phyloP scores from a whole-genome alignment of 176 grass and related monocot genomes.

The Carex kokanica region DNA sequence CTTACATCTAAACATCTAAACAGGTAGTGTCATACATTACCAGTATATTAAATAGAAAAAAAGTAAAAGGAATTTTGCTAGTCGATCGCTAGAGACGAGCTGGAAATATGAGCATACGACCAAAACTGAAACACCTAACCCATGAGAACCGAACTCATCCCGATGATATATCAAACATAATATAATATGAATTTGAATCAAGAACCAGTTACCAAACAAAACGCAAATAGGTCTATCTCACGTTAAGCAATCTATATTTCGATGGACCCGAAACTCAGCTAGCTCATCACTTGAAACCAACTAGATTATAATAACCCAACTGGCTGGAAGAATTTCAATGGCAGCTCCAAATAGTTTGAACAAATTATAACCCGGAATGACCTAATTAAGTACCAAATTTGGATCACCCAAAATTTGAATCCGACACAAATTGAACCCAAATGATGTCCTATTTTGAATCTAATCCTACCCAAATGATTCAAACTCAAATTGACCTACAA shows the following conservation, averaged over 20 bases:
- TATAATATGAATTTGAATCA: neutral
- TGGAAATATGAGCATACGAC: neutral
- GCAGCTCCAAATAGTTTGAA: neutral
- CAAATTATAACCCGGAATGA: neutral
- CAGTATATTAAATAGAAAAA: neutral
- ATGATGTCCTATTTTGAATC: neutral
- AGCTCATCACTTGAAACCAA: neutral
- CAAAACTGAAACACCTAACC: neutral
- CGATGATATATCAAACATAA: neutral
- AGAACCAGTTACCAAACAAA: neutral
- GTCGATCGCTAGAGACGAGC: neutral
- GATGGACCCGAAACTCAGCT: neutral
- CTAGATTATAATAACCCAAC: neutral
- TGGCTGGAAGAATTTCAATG: neutral
- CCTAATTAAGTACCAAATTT: neutral
- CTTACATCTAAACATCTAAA: neutral
- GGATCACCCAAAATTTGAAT: neutral
- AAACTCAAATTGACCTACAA: neutral
- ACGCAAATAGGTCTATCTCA: neutral
- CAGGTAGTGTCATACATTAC: neutral
- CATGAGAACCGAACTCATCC: neutral
- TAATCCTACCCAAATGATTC: neutral
- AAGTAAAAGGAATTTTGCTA: neutral
- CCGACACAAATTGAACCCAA: neutral
- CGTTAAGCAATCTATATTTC: neutral